phyloP scores from a whole-genome alignment of 129 eudicot genomes.

The Logfia minima region DNA sequence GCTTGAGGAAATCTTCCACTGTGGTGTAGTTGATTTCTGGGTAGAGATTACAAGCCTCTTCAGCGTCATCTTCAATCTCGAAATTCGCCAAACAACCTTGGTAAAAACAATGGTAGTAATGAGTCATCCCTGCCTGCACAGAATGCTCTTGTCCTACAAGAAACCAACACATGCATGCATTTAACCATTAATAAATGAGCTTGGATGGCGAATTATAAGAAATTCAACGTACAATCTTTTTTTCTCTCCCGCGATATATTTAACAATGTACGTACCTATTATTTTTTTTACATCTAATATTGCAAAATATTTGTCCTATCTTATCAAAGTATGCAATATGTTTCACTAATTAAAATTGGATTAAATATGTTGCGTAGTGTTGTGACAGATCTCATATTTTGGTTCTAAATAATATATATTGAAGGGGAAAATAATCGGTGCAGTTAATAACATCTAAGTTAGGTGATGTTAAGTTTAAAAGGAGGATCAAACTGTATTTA shows the following conservation, averaged over 20 bases:
- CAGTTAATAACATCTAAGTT: no score
- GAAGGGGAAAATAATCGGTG: background rate
- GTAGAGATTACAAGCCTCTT: conserved; percentile 43
- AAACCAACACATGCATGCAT: background rate
- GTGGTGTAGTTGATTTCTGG: conserved; percentile 43
- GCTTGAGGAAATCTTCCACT: conserved; percentile 42
- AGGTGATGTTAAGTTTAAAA: no score
- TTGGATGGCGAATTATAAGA: background rate
- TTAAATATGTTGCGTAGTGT: background rate
- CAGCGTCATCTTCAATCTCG: conserved; percentile 38
- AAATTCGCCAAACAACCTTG: conserved; percentile 53
- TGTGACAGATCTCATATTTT: background rate
- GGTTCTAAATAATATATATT: no score
- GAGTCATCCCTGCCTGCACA: conserved; percentile 46
- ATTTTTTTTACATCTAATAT: no score
- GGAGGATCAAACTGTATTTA: no score
- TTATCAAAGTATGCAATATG: no score
- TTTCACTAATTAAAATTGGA: no score
- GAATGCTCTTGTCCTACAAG: conserved; percentile 34
- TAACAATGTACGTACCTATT: no score
- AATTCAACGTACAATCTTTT: no score
- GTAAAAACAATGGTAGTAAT: conserved; percentile 44
- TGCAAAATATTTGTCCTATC: no score
- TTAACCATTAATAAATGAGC: background rate
- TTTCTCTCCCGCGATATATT: no score